phyloP scores from a whole-genome alignment of 2,329 filamentous ascomycete species.

The Botryosphaeria dothidea region DNA sequence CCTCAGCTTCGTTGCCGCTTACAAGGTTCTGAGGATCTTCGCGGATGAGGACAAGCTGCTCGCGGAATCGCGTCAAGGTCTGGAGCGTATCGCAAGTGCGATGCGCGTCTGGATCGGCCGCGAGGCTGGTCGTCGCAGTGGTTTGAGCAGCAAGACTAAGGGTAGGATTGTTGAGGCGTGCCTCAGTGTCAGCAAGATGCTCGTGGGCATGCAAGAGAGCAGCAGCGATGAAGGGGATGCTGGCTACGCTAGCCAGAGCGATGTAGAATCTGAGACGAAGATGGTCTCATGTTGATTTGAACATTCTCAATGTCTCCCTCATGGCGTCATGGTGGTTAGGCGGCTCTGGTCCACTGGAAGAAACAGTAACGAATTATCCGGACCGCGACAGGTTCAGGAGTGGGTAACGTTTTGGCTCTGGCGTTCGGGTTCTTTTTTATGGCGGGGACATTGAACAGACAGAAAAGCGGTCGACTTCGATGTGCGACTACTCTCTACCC shows the following conservation, averaged over 20 bases:
- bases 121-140: conserved; percentile 42
- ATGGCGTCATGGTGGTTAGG: neutral
- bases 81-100: conserved; percentile 46
- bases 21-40: conserved; percentile 43
- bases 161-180: conserved; percentile 43
- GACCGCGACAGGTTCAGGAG: neutral
- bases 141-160: conserved; percentile 40
- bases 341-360: neutral
- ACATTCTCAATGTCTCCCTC: neutral
- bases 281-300: conserved; percentile 11
- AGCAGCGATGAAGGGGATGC: conserved; percentile 29
- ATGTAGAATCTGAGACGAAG: neutral
- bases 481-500: neutral
- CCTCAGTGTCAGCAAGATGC: conserved; percentile 44
- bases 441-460: conserved; percentile 1
- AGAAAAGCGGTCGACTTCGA: conserved; percentile 8
- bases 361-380: conserved; percentile 4
- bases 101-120: conserved; percentile 51
- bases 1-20: conserved; percentile 48
- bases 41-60: conserved; percentile 35
- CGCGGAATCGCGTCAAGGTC: conserved; percentile 36
- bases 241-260: conserved; percentile 31
- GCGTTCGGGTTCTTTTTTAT: neutral
- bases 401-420: neutral
- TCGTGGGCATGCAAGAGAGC: conserved; percentile 39